phyloP scores from a whole-genome alignment of 768 basidiomycete genomes.

The Trametes cubensis region DNA sequence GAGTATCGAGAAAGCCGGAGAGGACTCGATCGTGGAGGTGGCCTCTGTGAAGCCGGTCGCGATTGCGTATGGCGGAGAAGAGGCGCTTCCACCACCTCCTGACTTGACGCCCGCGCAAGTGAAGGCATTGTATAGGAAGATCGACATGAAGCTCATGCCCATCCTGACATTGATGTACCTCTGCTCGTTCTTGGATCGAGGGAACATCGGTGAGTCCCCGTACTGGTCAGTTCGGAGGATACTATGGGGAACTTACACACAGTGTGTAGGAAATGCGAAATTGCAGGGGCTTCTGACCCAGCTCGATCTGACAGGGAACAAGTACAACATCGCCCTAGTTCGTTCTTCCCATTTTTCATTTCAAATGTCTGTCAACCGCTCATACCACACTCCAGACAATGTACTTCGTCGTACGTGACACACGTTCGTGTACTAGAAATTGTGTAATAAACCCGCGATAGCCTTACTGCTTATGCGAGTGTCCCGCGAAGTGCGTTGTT shows the following conservation, averaged over 20 bases:
- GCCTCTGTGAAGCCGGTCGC: constrained; percentile 5
- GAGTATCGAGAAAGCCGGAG: constrained; percentile 5
- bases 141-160: constrained; percentile 37
- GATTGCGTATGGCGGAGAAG: constrained; percentile 16
- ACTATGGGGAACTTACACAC: background rate
- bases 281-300: constrained; percentile 53
- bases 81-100: constrained; percentile 14
- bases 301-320: constrained; percentile 56
- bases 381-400: constrained; percentile 48
- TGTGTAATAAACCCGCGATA: background rate
- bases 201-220: constrained; percentile 29
- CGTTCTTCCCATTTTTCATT: constrained; percentile 10
- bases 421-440: background rate
- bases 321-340: constrained; percentile 70
- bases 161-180: constrained; percentile 39
- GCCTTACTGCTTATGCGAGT: constrained; percentile 16
- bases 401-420: constrained; percentile 62
- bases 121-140: constrained; percentile 36
- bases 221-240: background rate
- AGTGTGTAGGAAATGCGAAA: constrained; percentile 30
- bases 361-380: background rate
- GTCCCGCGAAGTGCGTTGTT: constrained; percentile 2
- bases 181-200: constrained; percentile 35
- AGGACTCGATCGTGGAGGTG: constrained; percentile 7
- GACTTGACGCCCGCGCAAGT: constrained; percentile 38